These are phyloP conservation scores for Lactifluus volemus DNA, from an alignment of 768 basidiomycete genomes.

Conservation along the genomic window DNA sequence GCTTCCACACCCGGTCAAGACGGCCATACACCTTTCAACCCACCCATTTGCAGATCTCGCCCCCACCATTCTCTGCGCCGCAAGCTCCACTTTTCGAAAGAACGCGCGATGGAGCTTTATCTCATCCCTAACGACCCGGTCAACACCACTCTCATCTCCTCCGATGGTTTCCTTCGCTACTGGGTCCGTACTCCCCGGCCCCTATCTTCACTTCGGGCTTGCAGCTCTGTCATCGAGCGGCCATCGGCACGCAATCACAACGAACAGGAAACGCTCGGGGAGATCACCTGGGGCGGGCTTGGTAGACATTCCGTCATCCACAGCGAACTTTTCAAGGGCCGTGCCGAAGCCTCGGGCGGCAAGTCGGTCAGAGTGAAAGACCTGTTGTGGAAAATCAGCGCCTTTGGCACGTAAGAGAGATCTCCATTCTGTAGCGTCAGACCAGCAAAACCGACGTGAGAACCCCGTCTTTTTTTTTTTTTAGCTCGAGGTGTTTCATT, in stretches of 20 bases:
- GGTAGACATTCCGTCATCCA: constrained; percentile 25
- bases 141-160: constrained; percentile 40
- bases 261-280: constrained; percentile 38
- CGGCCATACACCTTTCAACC: not conserved
- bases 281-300: constrained; percentile 40
- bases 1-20: not conserved
- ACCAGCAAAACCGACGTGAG: not conserved
- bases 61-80: not conserved
- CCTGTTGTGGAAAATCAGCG: constrained; percentile 13
- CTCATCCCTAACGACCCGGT: constrained; percentile 44
- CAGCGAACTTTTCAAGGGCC: constrained; percentile 17
- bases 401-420: constrained; percentile 16
- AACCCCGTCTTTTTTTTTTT: not conserved
- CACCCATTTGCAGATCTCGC: not conserved
- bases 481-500: constrained; percentile 17
- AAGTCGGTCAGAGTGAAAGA: constrained; percentile 18
- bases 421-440: not conserved
- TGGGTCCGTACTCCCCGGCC: constrained; percentile 33
- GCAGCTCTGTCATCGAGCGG: constrained; percentile 35
- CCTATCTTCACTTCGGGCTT: constrained; percentile 26
- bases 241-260: constrained; percentile 27
- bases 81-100: constrained; percentile 4
- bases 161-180: constrained; percentile 44
- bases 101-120: constrained; percentile 39
- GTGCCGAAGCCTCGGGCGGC: not conserved